Evolutionary conservation across 352 stramenopile genomes (phyloP).

Genomic region (Phytophthora sp.): DNA sequence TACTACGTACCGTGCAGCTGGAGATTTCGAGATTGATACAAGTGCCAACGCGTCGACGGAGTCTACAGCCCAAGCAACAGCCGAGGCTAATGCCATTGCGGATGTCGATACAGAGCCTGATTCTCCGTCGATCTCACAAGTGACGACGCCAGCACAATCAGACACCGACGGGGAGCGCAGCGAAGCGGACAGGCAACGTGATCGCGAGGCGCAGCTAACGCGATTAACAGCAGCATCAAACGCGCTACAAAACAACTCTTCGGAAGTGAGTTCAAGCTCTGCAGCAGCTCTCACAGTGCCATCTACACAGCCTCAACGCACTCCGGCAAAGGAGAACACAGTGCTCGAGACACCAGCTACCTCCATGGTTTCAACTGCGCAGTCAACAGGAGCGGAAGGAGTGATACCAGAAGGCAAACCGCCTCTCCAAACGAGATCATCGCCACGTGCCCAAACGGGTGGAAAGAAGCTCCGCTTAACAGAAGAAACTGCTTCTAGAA

Average conservation of each 20-base stretch:
- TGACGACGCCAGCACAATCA: constrained; percentile 72
- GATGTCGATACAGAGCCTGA: constrained; percentile 71
- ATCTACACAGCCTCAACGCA: constrained; percentile 11
- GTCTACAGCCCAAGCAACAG: neutral
- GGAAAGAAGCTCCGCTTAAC: constrained; percentile 32
- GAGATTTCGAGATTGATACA: constrained; percentile 57
- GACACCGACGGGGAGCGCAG: constrained; percentile 59
- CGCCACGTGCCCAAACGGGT: constrained; percentile 23
- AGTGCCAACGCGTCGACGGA: constrained; percentile 9
- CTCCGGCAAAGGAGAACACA: constrained; percentile 22
- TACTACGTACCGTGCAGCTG: constrained; percentile 63
- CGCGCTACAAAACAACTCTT: constrained; percentile 30
- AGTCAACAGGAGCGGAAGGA: constrained; percentile 3
- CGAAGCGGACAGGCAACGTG: constrained; percentile 26
- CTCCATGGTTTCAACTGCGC: neutral
- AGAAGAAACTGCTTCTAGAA: constrained; percentile 40
- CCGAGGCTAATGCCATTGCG: constrained; percentile 28
- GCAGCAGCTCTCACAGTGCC: neutral
- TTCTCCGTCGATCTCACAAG: constrained; percentile 66
- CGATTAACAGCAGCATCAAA: constrained; percentile 41
- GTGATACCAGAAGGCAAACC: constrained; percentile 22
- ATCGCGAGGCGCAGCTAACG: constrained; percentile 40
- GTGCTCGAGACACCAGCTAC: constrained; percentile 8
- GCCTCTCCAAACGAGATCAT: constrained; percentile 28
- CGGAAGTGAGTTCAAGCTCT: constrained; percentile 15